A percentile compares a stretch with the other conserved stretches of the same genome.
Conservation (phyloP, 176 grass and related monocot genomes). For the Otatea glauca region DNA sequence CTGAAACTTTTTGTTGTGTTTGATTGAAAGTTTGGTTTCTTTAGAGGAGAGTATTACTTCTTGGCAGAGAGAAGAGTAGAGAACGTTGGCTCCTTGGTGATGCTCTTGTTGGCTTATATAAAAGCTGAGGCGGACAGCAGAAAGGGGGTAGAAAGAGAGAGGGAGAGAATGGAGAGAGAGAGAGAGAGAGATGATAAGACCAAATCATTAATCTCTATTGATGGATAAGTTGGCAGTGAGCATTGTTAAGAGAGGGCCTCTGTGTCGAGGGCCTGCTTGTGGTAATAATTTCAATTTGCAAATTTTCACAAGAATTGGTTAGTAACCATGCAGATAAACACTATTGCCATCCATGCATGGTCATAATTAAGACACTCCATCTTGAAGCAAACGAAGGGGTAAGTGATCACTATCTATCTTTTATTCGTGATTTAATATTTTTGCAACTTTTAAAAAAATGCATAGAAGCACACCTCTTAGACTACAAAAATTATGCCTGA, state of each 20-base stretch:
- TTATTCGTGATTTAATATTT: too few species aligned
- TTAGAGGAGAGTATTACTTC: slow-evolving; percentile 13
- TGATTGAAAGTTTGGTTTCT: slow-evolving; percentile 38
- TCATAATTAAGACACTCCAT: not conserved
- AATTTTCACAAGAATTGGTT: not conserved
- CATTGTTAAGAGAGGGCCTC: slow-evolving; percentile 54
- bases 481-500: not conserved
- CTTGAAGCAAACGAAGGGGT: too few species aligned
- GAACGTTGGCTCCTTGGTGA: slow-evolving; percentile 38
- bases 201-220: slow-evolving; percentile 64
- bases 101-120: slow-evolving; percentile 61
- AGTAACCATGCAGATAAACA: not conserved
- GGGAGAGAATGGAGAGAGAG: not conserved
- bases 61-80: slow-evolving; percentile 21
- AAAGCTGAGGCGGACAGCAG: slow-evolving; percentile 30
- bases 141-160: not conserved
- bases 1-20: slow-evolving; percentile 21
- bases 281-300: slow-evolving; percentile 5
- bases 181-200: slow-evolving; percentile 46
- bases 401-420: too few species aligned
- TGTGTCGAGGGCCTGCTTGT: not conserved
- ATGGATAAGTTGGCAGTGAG: slow-evolving; percentile 59
- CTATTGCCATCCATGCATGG: not conserved
- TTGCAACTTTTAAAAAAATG: too few species aligned
- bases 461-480: too few species aligned